Base-by-base conservation (phyloP, 345 rosid genomes). In the Heritiera fomes region DNA sequence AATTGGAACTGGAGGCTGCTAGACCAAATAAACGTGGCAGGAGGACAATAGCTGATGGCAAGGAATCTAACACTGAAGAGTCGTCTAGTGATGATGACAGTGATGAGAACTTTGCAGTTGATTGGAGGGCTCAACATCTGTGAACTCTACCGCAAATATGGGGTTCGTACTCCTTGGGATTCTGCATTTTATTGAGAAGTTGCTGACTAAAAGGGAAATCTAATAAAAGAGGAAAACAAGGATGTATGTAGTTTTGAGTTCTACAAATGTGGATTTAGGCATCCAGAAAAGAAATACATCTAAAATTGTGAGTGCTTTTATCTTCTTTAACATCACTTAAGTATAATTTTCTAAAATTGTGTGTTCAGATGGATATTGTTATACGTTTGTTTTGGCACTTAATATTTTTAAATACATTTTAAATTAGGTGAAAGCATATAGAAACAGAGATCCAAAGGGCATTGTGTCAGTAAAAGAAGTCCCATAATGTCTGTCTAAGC, bases 111-210 rank as follows among this genome's bases (percentile, higher is more conserved):
- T 90, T 93, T 46, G 86, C 94, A 13, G 93, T 96, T 63, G 99
- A 94, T 86, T 96, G 97, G 98, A 89, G 97, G 83, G 98, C 98
- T 81, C 98, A 94, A 77, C 99, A 95, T 80, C 86, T 93, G 49
- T 95, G 88, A 89, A 59, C 74, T 87, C 88, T 87, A 87, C 71
- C 69, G 80, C 71, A 84, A 73, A 18, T 10, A 53, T 5, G 49
- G 45, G 63, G 76, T 72, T 53, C 4, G 76, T 53, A 28, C 62
- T 53, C 76, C 47, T 72, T 52, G 46, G 46, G 34, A 32, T 62
- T 53, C 47, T 53, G 28, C 2, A 34, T 50, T 50, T 71, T 50
- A 71, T 3, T 71, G 46, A 71, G 75, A 52, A 71, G 47, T 71
- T 11, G 4, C 75, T 15, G 12, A 46, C 38, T 6, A 12, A 71